Evolutionary conservation across 441 rosid species (phyloP).

Genomic region (Eruca vesicaria): DNA sequence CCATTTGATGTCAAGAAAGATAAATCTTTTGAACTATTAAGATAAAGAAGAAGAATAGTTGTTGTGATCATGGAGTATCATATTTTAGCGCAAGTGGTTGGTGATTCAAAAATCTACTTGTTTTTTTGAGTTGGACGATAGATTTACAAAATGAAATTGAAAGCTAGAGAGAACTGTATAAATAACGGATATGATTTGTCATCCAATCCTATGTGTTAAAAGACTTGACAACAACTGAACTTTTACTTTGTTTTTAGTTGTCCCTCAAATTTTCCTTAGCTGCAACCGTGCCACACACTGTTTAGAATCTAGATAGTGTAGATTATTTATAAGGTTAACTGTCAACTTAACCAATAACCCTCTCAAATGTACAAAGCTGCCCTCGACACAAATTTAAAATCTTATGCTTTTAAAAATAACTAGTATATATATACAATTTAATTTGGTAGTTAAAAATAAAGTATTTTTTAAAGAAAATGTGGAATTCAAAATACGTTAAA

Average conservation of each 20-base stretch:
- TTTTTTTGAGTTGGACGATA: background rate
- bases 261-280: background rate
- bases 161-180: background rate
- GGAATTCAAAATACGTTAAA: background rate
- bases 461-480: background rate
- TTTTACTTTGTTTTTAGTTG: background rate
- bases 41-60: background rate
- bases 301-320: background rate
- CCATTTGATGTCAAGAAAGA: background rate
- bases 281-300: background rate
- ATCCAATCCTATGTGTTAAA: background rate
- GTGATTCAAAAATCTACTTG: background rate
- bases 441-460: background rate
- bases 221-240: background rate
- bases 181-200: background rate
- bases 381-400: background rate
- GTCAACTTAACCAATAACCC: background rate
- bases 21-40: background rate
- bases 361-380: background rate
- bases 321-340: background rate
- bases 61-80: background rate
- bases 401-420: background rate
- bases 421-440: background rate
- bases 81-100: background rate
- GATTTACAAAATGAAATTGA: background rate